Evolutionary conservation across 208 protist genomes (phyloP), one percentile per base, ranked within the genome.

Genomic region (Giardia muris): DNA sequence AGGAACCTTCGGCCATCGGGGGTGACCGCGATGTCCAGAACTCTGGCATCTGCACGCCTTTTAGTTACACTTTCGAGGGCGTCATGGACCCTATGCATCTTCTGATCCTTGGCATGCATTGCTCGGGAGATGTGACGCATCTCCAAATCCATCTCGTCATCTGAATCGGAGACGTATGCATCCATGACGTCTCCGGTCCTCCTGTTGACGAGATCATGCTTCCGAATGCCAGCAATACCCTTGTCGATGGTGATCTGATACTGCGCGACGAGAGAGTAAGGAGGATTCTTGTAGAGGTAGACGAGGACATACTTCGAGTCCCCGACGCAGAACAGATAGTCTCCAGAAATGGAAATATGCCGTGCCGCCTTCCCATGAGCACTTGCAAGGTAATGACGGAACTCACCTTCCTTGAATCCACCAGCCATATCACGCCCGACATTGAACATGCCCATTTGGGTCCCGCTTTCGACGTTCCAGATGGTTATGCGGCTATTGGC

Each of bases 231-330:
- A 76, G 57, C 57, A 39, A 76, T 76, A 30, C 57, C 57, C 57
- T 76, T 76, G 30, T 76, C 57, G 57, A 76, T 76, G 57, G 57
- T 76, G 57, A 76, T 76, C 57, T 76, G 57, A 76, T 76, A 76
- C 57, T 76, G 10, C 30, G 19, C 57, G 19, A 76, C 57, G 30
- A 76, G 57, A 39, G 57, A 39, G 57, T 76, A 76, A 39, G 57
- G 57, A 10, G 19, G 30, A 39, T 10, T 76, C 57, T 76, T 76
- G 57, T 76, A 76, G 10, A 76, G 30, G 30, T 76, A 76, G 19
- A 76, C 57, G 57, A 76, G 10, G 10, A 76, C 30, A 30, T 76
- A 76, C 57, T 76, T 76, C 19, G 57, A 76, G 57, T 76, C 57
- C 30, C 57, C 57, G 30, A 30, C 57, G 57, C 57, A 76, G 30